Percentiles rank a stretch among this genome's conserved stretches.
These are phyloP conservation scores for Lumnitzera racemosa DNA, from an alignment of 345 rosid genomes.

Conservation along the genomic window DNA sequence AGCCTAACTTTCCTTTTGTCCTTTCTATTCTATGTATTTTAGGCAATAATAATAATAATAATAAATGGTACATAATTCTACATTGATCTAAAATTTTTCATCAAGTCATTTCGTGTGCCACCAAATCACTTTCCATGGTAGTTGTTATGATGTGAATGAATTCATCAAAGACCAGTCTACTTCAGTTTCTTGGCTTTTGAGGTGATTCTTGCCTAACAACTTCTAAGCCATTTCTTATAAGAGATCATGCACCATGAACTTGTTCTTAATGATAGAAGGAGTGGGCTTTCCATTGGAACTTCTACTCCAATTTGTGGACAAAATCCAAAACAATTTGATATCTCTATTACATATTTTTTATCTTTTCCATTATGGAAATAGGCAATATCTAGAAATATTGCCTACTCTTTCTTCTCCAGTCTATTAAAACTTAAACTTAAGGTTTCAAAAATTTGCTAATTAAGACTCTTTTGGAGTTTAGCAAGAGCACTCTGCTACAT, in stretches of 20 bases:
- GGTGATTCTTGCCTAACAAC: background rate
- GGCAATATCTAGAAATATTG: conserved; percentile 1
- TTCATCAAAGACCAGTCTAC: background rate
- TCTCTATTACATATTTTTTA: background rate
- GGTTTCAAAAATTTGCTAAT: background rate
- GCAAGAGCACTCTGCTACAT: background rate
- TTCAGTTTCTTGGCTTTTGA: background rate
- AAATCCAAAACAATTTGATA: background rate
- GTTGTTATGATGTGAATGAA: background rate
- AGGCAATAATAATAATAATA: no score
- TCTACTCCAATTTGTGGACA: background rate
- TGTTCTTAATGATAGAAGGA: background rate
- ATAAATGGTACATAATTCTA: no score
- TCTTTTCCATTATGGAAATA: background rate
- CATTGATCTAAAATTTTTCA: no score
- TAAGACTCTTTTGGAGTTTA: background rate
- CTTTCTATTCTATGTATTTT: no score
- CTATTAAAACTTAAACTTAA: background rate
- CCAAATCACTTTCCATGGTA: background rate
- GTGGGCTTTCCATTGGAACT: rapidly evolving
- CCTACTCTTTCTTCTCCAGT: background rate
- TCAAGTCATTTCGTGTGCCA: no score
- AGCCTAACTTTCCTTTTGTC: no score
- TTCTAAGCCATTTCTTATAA: background rate
- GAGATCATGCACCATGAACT: background rate